Base-by-base conservation (phyloP, 371 early-diverging fungal species). In the Phascolomyces articulosus region DNA sequence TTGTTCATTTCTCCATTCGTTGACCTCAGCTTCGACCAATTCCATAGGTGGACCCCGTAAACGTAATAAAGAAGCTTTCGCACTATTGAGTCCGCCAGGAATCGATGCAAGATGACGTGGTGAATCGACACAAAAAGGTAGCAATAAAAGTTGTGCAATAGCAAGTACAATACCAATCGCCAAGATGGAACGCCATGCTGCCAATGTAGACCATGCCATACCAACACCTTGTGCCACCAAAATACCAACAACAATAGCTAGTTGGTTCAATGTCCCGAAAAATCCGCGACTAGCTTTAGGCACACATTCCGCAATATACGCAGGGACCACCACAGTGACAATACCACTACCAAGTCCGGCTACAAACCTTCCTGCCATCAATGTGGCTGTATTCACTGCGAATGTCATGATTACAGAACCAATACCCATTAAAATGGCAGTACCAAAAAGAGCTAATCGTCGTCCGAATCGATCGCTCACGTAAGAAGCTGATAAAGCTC, bases 231-330 rank as follows among this genome's bases (percentile, higher is more conserved):
- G 91, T 0, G 93, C 74, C 11, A 85, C 71, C 29, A 95, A 72
- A 65, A 95, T 92, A 18, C 97, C 97, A 15, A 88, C 54, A 11
- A 96, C 93, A 55, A 96, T 87, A 15, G 91, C 87, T 48, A 96
- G 66, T 72, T 96, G 96, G 75, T 94, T 95, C 57, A 92, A 77
- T n/a, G 90, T 79, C 27, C 92, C 92, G 57, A 93, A 85, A 23
- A 87, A 78, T 2, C 98, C 98, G 7, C 96, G 85, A 20, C 75
- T 73, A 3, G 80, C 73, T 21, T 82, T 72, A 0, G 97, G 93
- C 15, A 95, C 88, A 54, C 98, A 86, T 68, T 96, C 95, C 10
- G 90, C 82, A 44, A 98, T 77, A 69, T 96, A 98, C 49, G 90
- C 77, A 10, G 98, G 96, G 0, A 94, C 91, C 26, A 92, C 87